Conservation (phyloP, 2,329 filamentous ascomycete genomes). For the Fusarium cicatricum region DNA sequence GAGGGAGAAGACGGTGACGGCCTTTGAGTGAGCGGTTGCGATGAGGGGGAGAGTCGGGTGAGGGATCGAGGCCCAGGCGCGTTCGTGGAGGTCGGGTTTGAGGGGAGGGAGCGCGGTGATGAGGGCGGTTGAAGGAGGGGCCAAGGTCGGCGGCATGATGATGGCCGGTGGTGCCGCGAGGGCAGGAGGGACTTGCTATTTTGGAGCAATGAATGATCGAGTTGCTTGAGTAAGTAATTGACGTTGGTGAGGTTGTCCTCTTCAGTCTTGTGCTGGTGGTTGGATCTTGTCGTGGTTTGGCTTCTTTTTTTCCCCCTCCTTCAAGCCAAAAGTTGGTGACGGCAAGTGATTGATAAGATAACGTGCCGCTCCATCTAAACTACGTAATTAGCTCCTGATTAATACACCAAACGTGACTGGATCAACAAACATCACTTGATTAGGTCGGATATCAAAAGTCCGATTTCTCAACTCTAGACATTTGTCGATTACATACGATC, state of each 20-base stretch:
- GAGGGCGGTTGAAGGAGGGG: slow-evolving; percentile 27
- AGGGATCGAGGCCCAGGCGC: slow-evolving; percentile 85
- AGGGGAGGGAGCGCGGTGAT: slow-evolving; percentile 60
- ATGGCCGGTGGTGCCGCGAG: slow-evolving; percentile 1
- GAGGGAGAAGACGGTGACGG: slow-evolving; percentile 89
- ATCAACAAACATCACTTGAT: background rate
- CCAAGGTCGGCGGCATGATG: slow-evolving; percentile 42
- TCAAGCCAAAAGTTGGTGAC: slow-evolving; percentile 24
- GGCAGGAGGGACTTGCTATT: background rate
- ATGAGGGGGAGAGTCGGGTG: slow-evolving; percentile 89
- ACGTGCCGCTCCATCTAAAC: slow-evolving; percentile 21
- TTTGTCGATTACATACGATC: background rate
- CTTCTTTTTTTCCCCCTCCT: slow-evolving; percentile 25
- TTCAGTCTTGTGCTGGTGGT: background rate
- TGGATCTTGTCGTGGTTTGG: slow-evolving; percentile 4
- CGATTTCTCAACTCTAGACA: background rate
- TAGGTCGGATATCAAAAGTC: background rate
- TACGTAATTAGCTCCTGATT: background rate
- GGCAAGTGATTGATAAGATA: slow-evolving; percentile 41
- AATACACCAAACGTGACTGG: slow-evolving; percentile 12
- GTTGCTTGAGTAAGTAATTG: too few relatives aligned
- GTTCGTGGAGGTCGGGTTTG: slow-evolving; percentile 67
- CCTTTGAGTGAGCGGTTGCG: slow-evolving; percentile 88
- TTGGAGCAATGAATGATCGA: background rate
- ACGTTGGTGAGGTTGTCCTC: too few relatives aligned